phyloP scores from a whole-genome alignment of 139 green algal species.

The Pleodorina starrii region DNA sequence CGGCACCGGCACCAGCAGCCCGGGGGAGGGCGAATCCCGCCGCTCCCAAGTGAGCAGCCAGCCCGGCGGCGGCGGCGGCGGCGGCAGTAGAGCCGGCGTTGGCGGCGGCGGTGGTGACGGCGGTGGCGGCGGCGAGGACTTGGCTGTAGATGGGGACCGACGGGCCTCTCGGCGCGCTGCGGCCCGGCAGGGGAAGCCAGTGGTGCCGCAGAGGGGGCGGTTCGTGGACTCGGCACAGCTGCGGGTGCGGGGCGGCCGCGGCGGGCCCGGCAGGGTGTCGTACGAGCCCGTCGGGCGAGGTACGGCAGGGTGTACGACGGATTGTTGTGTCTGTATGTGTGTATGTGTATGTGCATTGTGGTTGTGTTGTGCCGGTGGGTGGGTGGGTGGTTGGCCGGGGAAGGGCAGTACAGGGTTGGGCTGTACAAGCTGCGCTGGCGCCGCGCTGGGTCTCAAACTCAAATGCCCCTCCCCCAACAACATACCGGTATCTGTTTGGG shows the following conservation, averaged over 20 bases:
- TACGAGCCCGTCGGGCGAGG: background rate
- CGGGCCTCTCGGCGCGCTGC: background rate
- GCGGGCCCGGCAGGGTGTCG: background rate
- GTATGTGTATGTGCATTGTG: background rate
- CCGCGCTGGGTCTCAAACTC: too few relatives aligned
- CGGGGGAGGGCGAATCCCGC: too few relatives aligned
- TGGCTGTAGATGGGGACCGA: background rate
- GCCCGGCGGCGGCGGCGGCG: too few relatives aligned
- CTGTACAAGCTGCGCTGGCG: background rate
- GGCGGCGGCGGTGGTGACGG: background rate
- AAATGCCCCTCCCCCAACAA: too few relatives aligned
- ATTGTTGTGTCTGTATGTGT: background rate
- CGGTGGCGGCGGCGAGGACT: background rate
- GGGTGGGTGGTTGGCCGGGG: too few relatives aligned
- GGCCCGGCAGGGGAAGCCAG: background rate
- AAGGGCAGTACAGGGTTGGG: background rate
- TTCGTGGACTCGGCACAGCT: conserved; percentile 6
- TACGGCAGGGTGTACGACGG: background rate
- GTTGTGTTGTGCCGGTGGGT: too few relatives aligned
- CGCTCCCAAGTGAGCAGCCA: too few relatives aligned
- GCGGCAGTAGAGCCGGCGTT: too few relatives aligned
- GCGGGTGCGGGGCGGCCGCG: background rate
- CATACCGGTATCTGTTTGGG: too few relatives aligned
- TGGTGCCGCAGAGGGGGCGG: conserved; percentile 2
- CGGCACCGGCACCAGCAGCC: too few relatives aligned